Evolutionary conservation across 306 rosid species (phyloP).

Genomic region (Rosa persica): DNA sequence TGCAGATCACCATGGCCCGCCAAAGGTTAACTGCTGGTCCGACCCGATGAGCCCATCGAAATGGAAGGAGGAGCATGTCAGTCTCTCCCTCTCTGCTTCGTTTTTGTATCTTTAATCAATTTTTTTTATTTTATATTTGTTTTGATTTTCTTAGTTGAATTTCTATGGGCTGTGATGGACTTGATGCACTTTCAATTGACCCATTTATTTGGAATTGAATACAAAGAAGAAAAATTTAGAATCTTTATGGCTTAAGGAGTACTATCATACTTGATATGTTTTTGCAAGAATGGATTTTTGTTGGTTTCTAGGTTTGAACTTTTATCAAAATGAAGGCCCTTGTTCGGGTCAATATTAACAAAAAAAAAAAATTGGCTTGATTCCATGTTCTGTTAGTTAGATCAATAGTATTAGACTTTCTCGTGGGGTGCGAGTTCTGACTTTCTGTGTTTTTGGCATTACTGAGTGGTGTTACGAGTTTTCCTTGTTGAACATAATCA

Average conservation of each 20-base stretch:
- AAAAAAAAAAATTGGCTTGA: neutral
- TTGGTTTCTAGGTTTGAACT: no score
- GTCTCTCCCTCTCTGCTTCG: slow-evolving; percentile 19
- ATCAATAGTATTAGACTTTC: neutral
- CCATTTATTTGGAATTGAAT: neutral
- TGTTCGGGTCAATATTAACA: neutral
- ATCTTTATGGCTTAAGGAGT: no score
- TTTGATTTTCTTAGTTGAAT: neutral
- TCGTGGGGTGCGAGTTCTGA: neutral
- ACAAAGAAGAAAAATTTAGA: neutral
- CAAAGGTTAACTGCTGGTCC: slow-evolving; percentile 68
- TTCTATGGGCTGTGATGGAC: neutral
- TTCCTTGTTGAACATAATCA: neutral
- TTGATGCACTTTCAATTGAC: neutral
- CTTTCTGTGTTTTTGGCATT: neutral
- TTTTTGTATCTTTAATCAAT: neutral
- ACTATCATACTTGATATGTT: neutral
- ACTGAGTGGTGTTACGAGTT: neutral
- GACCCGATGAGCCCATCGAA: slow-evolving; percentile 92
- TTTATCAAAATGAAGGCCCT: neutral
- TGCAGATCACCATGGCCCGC: slow-evolving; percentile 87
- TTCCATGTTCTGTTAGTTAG: neutral
- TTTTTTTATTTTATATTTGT: neutral
- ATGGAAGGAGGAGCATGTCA: slow-evolving; percentile 99
- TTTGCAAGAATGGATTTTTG: no score